Evolutionary conservation across 1,284 basidiomycete genomes (phyloP).

Genomic region (Malassezia japonica): DNA sequence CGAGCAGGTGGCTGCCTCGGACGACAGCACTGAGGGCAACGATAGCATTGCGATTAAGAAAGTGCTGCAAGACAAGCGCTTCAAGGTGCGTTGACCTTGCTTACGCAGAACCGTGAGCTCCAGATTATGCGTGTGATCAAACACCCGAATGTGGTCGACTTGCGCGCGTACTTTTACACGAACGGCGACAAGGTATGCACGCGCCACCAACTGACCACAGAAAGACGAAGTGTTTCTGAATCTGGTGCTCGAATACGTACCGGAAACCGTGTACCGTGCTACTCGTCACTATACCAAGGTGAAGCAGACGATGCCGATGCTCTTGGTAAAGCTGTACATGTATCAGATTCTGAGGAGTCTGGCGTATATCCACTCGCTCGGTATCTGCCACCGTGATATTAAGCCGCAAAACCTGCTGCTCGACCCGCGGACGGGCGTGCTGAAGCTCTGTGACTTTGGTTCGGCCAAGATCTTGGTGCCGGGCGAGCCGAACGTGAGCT

Average conservation of each 20-base stretch:
- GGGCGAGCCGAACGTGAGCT: conserved; percentile 97
- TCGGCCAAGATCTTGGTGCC: conserved; percentile 96
- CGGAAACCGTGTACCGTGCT: conserved; percentile 97
- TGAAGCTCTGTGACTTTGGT: conserved; percentile 98
- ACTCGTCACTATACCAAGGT: conserved; percentile 98
- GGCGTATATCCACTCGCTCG: conserved; percentile 95
- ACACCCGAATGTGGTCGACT: conserved; percentile 95
- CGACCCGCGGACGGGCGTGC: conserved; percentile 87
- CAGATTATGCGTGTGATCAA: conserved; percentile 98
- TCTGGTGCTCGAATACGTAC: conserved; percentile 96
- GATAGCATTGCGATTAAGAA: conserved; percentile 99
- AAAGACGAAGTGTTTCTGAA: conserved; percentile 99
- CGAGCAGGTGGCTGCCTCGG: conserved; percentile 12
- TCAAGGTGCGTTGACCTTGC: conserved; percentile 65
- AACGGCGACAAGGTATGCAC: conserved; percentile 99
- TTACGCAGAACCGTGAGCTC: conserved; percentile 82
- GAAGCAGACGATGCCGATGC: conserved; percentile 99
- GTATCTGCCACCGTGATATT: conserved; percentile 83
- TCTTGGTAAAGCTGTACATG: conserved; percentile 97
- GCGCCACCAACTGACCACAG: too few species aligned
- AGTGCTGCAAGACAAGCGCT: conserved; percentile 97
- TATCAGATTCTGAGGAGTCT: conserved; percentile 93
- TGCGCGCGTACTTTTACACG: conserved; percentile 97
- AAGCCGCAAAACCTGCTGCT: conserved; percentile 97
- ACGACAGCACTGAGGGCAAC: conserved; percentile 17